Percentiles rank a stretch among this genome's conserved stretches.
Conservation (phyloP, 768 basidiomycete species). For the Psilocybe cubensis region DNA sequence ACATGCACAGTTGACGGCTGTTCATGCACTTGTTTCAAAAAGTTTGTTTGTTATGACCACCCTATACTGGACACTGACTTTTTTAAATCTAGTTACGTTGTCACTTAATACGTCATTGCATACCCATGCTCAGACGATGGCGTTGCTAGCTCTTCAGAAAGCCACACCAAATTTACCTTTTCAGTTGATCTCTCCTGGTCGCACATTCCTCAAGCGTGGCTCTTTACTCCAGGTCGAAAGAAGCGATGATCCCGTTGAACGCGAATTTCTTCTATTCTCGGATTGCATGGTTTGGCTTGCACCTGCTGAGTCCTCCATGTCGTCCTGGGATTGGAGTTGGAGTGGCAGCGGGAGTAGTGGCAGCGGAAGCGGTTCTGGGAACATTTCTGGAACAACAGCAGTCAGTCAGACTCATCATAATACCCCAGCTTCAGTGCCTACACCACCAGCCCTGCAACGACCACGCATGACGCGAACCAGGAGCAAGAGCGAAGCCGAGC, state of each 20-base stretch:
- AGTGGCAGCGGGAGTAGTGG: constrained; percentile 31
- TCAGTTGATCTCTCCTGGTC: constrained; percentile 79
- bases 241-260: constrained; percentile 51
- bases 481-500: constrained; percentile 66
- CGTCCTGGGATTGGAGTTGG: constrained; percentile 37
- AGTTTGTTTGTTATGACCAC: no score
- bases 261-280: constrained; percentile 82
- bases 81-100: constrained; percentile 58
- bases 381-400: constrained; percentile 15
- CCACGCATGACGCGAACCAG: constrained; percentile 46
- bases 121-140: constrained; percentile 75
- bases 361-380: constrained; percentile 8
- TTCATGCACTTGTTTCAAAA: constrained; percentile 71
- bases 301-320: constrained; percentile 40
- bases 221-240: constrained; percentile 59
- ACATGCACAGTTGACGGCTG: constrained; percentile 59
- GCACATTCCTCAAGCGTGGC: constrained; percentile 75
- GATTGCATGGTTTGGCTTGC: constrained; percentile 83
- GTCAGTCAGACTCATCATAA: constrained; percentile 17
- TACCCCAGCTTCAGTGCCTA: constrained; percentile 9
- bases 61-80: no score
- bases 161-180: constrained; percentile 77
- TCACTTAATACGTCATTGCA: constrained; percentile 82
- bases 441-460: constrained; percentile 11
- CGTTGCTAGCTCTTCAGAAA: constrained; percentile 78